phyloP scores from a whole-genome alignment of 805 yeast species.

The Kregervanrija delftensis region DNA sequence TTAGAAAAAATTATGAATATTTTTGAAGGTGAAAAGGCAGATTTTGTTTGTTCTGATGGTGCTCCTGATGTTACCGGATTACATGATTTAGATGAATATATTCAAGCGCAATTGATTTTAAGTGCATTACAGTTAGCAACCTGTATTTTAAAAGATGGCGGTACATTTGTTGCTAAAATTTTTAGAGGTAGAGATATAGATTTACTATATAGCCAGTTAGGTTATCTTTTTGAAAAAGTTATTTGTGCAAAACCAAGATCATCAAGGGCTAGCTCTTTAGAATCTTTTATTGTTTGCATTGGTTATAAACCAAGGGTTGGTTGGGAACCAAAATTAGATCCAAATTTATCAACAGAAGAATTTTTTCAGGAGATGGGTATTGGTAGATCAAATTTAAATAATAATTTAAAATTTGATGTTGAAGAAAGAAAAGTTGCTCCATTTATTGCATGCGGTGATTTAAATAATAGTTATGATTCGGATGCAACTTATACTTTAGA shows the following conservation, averaged over 20 bases:
- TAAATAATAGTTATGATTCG: slow-evolving; percentile 71
- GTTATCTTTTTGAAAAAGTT: slow-evolving; percentile 77
- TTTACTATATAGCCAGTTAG: slow-evolving; percentile 84
- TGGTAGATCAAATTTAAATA: slow-evolving; percentile 45
- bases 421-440: slow-evolving; percentile 79
- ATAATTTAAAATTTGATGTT: slow-evolving; percentile 39
- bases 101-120: slow-evolving; percentile 88
- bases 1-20: slow-evolving; percentile 64
- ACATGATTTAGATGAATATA: slow-evolving; percentile 94
- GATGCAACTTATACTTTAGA: slow-evolving; percentile 85
- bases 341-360: slow-evolving; percentile 63
- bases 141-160: slow-evolving; percentile 82
- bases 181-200: slow-evolving; percentile 96
- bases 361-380: slow-evolving; percentile 62
- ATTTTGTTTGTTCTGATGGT: slow-evolving; percentile 94
- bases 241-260: slow-evolving; percentile 96
- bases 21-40: slow-evolving; percentile 91
- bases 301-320: slow-evolving; percentile 79
- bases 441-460: slow-evolving; percentile 94
- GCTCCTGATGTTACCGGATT: slow-evolving; percentile 98
- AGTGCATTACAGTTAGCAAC: slow-evolving; percentile 91
- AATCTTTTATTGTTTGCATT: slow-evolving; percentile 87
- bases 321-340: slow-evolving; percentile 64
- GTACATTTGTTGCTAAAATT: slow-evolving; percentile 91
- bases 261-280: slow-evolving; percentile 89